A percentile compares a stretch with the other conserved stretches of the same genome.
Conservation (phyloP, 75 land plant species). For the Picea sitchensis region DNA sequence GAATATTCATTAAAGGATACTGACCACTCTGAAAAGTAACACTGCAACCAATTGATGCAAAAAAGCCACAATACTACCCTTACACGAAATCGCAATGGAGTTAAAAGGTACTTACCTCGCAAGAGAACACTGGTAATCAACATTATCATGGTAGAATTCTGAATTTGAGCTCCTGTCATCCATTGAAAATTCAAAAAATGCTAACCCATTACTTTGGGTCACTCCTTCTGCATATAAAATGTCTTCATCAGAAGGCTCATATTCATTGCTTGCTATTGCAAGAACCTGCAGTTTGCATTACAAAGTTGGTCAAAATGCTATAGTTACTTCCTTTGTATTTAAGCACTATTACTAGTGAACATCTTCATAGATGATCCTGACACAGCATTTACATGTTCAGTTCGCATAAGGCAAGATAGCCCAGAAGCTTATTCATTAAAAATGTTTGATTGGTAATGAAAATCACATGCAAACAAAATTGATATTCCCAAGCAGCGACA, state of each 20-base stretch:
- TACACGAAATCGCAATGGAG: background rate
- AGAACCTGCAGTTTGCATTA: slow-evolving; percentile 49
- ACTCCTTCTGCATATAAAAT: slow-evolving; percentile 92
- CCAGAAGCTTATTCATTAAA: background rate
- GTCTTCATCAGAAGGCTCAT: slow-evolving; percentile 80
- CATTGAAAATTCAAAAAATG: slow-evolving; percentile 80
- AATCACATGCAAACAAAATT: background rate
- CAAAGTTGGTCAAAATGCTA: background rate
- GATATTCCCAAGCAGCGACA: background rate
- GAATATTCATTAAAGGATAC: background rate
- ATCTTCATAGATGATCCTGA: background rate
- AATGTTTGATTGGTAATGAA: background rate
- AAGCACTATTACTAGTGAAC: background rate
- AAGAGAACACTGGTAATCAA: slow-evolving; percentile 29
- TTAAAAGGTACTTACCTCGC: slow-evolving; percentile 2
- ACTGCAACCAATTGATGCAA: background rate
- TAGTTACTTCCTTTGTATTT: background rate
- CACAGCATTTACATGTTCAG: background rate
- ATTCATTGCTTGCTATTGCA: slow-evolving; percentile 84
- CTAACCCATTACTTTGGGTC: slow-evolving; percentile 87
- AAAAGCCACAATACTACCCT: background rate
- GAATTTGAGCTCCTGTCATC: slow-evolving; percentile 70
- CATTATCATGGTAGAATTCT: slow-evolving; percentile 45
- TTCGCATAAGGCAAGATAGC: background rate
- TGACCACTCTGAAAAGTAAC: background rate